Percentiles rank a stretch among this genome's conserved stretches.
phyloP scores from a whole-genome alignment of 2,329 filamentous ascomycete genomes.

The Pseudogymnoascus sp. region DNA sequence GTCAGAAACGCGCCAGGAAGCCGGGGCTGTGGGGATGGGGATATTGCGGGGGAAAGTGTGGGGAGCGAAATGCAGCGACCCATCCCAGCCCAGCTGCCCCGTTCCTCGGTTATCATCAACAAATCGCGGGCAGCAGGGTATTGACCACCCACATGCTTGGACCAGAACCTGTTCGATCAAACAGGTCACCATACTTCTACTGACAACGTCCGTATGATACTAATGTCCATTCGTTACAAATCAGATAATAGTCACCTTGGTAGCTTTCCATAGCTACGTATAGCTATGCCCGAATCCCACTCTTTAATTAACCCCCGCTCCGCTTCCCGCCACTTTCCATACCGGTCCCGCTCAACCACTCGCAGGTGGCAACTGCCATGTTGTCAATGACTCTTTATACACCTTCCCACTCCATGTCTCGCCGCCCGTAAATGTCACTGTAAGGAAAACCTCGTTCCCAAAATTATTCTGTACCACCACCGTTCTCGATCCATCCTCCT shows the following conservation, averaged over 20 bases:
- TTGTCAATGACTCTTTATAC: conserved; percentile 30
- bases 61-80: background rate
- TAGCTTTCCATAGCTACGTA: background rate
- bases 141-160: background rate
- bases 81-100: background rate
- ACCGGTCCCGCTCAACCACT: background rate
- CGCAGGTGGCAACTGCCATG: conserved; percentile 25
- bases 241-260: no score
- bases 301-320: background rate
- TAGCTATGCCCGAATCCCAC: background rate
- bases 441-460: conserved; percentile 37
- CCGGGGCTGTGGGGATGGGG: background rate
- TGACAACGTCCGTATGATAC: background rate
- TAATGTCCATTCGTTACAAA: background rate
- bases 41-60: background rate
- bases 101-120: background rate
- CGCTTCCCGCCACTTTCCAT: background rate
- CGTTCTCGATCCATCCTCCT: conserved; percentile 39
- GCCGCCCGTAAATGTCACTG: conserved; percentile 29
- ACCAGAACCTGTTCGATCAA: background rate
- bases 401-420: conserved; percentile 36
- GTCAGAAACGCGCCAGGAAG: background rate
- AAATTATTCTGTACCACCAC: conserved; percentile 43
- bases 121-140: background rate
- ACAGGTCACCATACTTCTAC: background rate